These are phyloP conservation scores for Yamadazyma phyllophila DNA, from an alignment of 805 yeast genomes.

Conservation along the genomic window DNA sequence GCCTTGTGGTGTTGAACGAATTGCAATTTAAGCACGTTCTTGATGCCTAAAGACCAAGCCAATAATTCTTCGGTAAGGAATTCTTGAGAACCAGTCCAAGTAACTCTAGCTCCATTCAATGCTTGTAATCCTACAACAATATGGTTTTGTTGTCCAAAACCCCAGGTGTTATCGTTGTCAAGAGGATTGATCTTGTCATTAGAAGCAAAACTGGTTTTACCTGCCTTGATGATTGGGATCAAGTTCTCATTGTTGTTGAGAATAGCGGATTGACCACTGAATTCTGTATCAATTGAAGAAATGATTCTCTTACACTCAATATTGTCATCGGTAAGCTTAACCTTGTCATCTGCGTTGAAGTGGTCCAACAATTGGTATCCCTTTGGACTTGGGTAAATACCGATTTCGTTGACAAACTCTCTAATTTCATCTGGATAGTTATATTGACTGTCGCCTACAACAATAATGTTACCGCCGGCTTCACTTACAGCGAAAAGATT, in stretches of 20 bases:
- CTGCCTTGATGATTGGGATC: constrained; percentile 67
- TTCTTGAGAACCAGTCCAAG: constrained; percentile 75
- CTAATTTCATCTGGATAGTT: constrained; percentile 47
- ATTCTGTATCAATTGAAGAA: constrained; percentile 15
- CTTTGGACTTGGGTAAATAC: constrained; percentile 80
- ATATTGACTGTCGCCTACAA: constrained; percentile 49
- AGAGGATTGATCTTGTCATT: constrained; percentile 43
- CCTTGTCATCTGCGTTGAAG: constrained; percentile 40
- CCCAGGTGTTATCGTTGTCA: constrained; percentile 59
- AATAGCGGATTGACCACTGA: constrained; percentile 64
- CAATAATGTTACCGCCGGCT: constrained; percentile 73
- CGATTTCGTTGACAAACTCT: constrained; percentile 71
- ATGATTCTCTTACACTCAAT: constrained; percentile 24
- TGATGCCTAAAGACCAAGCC: constrained; percentile 74
- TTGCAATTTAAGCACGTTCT: constrained; percentile 57
- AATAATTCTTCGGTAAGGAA: constrained; percentile 40
- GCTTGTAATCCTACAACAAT: constrained; percentile 78
- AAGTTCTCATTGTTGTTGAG: constrained; percentile 66
- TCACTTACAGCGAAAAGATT: constrained; percentile 57
- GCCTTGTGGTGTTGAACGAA: constrained; percentile 55
- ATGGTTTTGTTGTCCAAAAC: constrained; percentile 75
- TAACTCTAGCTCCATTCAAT: constrained; percentile 69
- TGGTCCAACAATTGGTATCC: constrained; percentile 64
- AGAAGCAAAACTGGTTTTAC: constrained; percentile 60
- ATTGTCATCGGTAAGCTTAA: constrained; percentile 29